phyloP scores from a whole-genome alignment of 148 eudicot species.

The Bassia scoparia region DNA sequence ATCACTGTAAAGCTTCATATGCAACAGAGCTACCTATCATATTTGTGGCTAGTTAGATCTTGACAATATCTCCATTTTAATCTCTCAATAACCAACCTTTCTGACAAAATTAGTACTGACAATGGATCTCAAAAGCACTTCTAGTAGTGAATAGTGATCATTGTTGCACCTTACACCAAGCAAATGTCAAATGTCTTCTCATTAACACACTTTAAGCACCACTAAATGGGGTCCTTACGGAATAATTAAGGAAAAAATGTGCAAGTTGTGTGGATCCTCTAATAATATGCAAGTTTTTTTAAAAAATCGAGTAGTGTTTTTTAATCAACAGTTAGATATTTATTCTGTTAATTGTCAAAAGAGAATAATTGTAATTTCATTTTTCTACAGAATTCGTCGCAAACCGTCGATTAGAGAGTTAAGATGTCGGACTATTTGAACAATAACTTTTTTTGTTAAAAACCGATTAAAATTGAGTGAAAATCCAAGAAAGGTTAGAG shows the following conservation, averaged over 20 bases:
- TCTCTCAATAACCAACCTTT: background rate
- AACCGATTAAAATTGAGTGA: background rate
- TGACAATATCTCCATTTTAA: background rate
- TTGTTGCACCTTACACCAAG: background rate
- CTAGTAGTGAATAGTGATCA: background rate
- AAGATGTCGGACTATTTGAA: too few species aligned
- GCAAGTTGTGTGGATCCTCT: slow-evolving; percentile 7
- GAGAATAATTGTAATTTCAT: too few species aligned
- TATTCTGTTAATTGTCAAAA: too few species aligned
- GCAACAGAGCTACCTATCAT: background rate
- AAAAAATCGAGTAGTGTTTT: too few species aligned
- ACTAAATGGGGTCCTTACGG: background rate
- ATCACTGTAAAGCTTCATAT: background rate
- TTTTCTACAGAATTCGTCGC: too few species aligned
- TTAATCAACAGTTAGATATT: too few species aligned
- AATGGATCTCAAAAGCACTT: background rate
- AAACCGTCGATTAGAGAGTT: too few species aligned
- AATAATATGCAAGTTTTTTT: background rate
- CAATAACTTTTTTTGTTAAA: too few species aligned
- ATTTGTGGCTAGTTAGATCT: background rate
- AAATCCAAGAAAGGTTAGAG: slow-evolving; percentile 22
- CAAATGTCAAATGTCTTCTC: background rate
- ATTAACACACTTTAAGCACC: background rate
- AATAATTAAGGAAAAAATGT: background rate
- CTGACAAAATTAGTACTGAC: background rate